A percentile compares a stretch with the other conserved stretches of the same genome.
These are phyloP conservation scores for Auricularia sp. DNA, from an alignment of 768 basidiomycete genomes.

Conservation along the genomic window DNA sequence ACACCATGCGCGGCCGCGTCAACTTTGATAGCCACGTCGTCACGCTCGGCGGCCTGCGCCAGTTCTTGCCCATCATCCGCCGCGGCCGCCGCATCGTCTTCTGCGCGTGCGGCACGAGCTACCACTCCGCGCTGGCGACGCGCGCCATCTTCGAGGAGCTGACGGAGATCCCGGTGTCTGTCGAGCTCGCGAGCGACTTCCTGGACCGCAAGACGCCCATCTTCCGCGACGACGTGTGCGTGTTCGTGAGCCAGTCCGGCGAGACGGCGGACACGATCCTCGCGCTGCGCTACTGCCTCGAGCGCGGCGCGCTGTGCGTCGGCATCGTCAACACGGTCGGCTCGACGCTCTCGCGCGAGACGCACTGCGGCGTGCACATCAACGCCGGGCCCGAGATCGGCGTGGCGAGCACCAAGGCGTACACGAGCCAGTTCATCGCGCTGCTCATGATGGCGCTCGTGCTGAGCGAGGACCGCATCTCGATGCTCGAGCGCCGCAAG, in stretches of 20 bases:
- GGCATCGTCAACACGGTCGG: constrained; percentile 99
- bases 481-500: constrained; percentile 79
- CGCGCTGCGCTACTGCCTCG: constrained; percentile 90
- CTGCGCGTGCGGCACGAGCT: constrained; percentile 96
- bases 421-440: constrained; percentile 98
- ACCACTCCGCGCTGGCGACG: constrained; percentile 93
- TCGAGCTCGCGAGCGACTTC: constrained; percentile 97
- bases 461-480: constrained; percentile 93
- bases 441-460: constrained; percentile 98
- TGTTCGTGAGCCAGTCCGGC: constrained; percentile 95
- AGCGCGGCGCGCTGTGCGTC: constrained; percentile 90
- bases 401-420: constrained; percentile 98
- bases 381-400: constrained; percentile 98
- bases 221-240: constrained; percentile 95
- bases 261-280: constrained; percentile 98
- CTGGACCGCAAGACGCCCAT: constrained; percentile 98
- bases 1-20: constrained; percentile 99
- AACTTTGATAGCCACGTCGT: constrained; percentile 91
- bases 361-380: constrained; percentile 99
- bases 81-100: constrained; percentile 92
- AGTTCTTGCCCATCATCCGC: constrained; percentile 91
- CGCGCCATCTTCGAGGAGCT: constrained; percentile 97
- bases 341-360: constrained; percentile 93
- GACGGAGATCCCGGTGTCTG: constrained; percentile 95
- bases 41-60: constrained; percentile 89